Evolutionary conservation across 2,329 filamentous ascomycete species (phyloP), one percentile per base, ranked within the genome.

Genomic region (Chaetomiaceae sp.): DNA sequence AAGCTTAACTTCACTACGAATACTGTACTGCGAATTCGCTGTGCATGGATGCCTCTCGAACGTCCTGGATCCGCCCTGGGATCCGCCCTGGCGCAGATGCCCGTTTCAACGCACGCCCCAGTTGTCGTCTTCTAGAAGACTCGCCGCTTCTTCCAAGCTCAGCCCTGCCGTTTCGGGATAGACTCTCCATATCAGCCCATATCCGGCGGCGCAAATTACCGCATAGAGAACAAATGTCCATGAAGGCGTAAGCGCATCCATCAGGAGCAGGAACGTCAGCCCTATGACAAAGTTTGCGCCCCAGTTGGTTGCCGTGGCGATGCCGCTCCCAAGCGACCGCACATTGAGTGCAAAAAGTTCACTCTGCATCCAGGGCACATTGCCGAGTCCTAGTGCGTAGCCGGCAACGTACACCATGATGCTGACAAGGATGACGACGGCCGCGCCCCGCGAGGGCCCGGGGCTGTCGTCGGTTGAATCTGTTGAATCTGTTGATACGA

Each of bases 311-410:
- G 85, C 86, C 7, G 91, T 92, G 1, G 86, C 80, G 5, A 89
- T 68, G 0, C 84, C 84, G 53, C 85, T 88, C 25, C 88, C 89
- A 1, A 89, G 70, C 4, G 85, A 84, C 44, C 88, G 82, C 41
- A 90, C 87, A 27, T 78, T 77, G 43, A 91, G 75, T 1, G 90
- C 87, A 65, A 96, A 96, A 29, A 96, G 79, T 72, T 97, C 92
- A 61, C 86, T 89, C 72, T 96, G 91, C 78, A 96, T 92, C 92
- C 92, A 97, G 0, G 92, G 91, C 2, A 97, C 90, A 62, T 90
- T 95, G 8, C 92, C 92, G 2, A 97, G 77, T 2, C 92, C 92
- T 1, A 91, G 75, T 1, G 92, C 92, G 66, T 95, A 97, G 1
- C 86, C 78, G 8, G 89, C 86, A 2, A 95, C 90, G 68, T 95